These are phyloP conservation scores for Clitoria ternatea DNA, from an alignment of 306 rosid species.

Conservation along the genomic window DNA sequence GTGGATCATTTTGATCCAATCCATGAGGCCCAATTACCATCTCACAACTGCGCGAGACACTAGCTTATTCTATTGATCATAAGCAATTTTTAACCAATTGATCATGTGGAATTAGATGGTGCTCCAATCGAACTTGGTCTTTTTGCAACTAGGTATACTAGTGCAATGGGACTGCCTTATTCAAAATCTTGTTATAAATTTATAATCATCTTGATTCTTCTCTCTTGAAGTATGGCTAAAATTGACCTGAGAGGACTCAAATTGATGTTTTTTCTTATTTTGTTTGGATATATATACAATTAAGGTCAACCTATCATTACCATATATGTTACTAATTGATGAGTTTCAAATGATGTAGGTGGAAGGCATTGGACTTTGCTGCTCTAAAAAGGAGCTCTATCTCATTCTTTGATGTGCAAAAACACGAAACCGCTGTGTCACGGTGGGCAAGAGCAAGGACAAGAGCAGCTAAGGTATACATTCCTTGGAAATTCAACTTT, in stretches of 20 bases:
- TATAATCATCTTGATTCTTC: too few relatives aligned
- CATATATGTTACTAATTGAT: neutral
- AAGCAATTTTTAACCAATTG: too few relatives aligned
- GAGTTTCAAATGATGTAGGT: slow-evolving; percentile 46
- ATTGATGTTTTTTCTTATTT: neutral
- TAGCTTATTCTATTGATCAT: too few relatives aligned
- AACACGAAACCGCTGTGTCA: slow-evolving; percentile 75
- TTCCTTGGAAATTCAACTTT: slow-evolving; percentile 5
- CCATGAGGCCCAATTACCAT: too few relatives aligned
- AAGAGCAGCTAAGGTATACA: slow-evolving; percentile 76
- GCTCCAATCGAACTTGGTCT: too few relatives aligned
- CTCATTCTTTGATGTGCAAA: slow-evolving; percentile 62
- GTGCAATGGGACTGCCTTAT: too few relatives aligned
- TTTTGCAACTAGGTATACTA: too few relatives aligned
- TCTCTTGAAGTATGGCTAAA: too few relatives aligned
- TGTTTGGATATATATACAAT: neutral
- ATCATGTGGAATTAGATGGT: too few relatives aligned
- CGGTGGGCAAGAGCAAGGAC: slow-evolving; percentile 94
- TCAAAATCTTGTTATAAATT: too few relatives aligned
- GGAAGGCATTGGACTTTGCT: slow-evolving; percentile 83
- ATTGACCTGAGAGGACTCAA: neutral
- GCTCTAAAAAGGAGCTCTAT: slow-evolving; percentile 72
- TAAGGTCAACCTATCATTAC: neutral
- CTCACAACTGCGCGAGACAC: too few relatives aligned
- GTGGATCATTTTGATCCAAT: too few relatives aligned